Conservation (phyloP, 163 green algal genomes). For the Coccomyxa subellipsoidea region DNA sequence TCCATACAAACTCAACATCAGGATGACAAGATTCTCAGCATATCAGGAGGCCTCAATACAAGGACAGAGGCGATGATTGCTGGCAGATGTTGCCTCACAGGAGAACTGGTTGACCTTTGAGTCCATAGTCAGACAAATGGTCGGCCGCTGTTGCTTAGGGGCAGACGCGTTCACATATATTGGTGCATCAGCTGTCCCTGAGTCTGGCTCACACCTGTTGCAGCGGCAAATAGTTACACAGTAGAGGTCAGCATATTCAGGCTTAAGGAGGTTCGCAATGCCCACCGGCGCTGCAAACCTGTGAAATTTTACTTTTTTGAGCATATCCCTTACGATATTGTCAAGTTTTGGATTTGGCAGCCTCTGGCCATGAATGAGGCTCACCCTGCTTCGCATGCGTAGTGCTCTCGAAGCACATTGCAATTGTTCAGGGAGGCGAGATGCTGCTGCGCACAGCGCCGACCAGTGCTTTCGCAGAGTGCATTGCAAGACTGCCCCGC, state of each 20-base stretch:
- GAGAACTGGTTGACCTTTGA: constrained; percentile 4
- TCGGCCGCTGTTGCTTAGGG: constrained; percentile 56
- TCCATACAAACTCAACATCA: no score
- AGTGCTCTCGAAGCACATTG: constrained; percentile 63
- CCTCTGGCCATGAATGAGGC: neutral
- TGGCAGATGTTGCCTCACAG: constrained; percentile 25
- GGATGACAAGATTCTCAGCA: neutral
- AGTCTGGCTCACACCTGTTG: constrained; percentile 1
- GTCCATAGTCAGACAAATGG: constrained; percentile 54
- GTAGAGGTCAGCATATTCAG: neutral
- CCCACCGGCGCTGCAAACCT: no score
- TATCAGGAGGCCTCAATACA: constrained; percentile 24
- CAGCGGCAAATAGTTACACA: neutral
- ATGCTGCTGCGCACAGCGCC: constrained; percentile 43
- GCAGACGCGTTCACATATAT: constrained; percentile 52
- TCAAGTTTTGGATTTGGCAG: neutral
- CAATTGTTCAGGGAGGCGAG: constrained; percentile 65
- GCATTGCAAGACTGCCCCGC: constrained; percentile 49
- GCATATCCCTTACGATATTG: no score
- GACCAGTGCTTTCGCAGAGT: constrained; percentile 38
- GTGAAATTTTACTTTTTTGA: no score
- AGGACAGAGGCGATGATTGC: constrained; percentile 50
- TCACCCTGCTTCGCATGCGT: constrained; percentile 59
- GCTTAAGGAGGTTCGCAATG: no score
- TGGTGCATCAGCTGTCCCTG: constrained; percentile 22